These are phyloP conservation scores for Clavariopsis aquatica DNA, from an alignment of 495 filamentous ascomycete species.

Conservation along the genomic window DNA sequence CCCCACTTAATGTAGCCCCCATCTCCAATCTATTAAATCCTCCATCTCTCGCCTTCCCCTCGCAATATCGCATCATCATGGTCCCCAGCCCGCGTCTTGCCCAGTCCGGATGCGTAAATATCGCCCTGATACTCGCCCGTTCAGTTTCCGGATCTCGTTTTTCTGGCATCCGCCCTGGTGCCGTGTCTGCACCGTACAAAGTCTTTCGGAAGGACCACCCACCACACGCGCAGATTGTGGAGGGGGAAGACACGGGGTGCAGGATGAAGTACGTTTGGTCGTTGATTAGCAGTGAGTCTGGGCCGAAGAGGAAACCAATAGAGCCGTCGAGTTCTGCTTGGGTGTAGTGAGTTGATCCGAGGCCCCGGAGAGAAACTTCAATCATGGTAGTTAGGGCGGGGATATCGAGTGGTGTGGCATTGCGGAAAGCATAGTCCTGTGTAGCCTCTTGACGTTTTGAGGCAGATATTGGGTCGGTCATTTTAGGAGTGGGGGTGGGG, in stretches of 20 bases:
- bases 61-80: constrained; percentile 38
- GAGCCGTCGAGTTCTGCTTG: constrained; percentile 29
- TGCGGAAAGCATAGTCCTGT: constrained; percentile 23
- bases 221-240: constrained; percentile 26
- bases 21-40: constrained; percentile 34
- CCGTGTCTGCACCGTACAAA: constrained; percentile 31
- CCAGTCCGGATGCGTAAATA: constrained; percentile 35
- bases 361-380: constrained; percentile 19
- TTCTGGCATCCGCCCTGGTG: constrained; percentile 29
- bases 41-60: constrained; percentile 22
- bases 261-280: constrained; percentile 34
- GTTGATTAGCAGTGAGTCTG: constrained; percentile 29
- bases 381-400: constrained; percentile 28
- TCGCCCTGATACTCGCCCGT: constrained; percentile 31
- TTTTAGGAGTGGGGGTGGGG: neutral
- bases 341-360: constrained; percentile 21
- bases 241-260: constrained; percentile 7
- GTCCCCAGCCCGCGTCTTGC: constrained; percentile 29
- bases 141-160: constrained; percentile 18
- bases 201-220: constrained; percentile 34
- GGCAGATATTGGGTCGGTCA: constrained; percentile 17
- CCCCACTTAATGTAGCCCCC: constrained; percentile 34
- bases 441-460: constrained; percentile 29
- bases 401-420: constrained; percentile 20
- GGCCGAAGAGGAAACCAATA: constrained; percentile 35